Conservation (phyloP, 192 early-diverging fungal genomes). For the Backusella westeae region DNA sequence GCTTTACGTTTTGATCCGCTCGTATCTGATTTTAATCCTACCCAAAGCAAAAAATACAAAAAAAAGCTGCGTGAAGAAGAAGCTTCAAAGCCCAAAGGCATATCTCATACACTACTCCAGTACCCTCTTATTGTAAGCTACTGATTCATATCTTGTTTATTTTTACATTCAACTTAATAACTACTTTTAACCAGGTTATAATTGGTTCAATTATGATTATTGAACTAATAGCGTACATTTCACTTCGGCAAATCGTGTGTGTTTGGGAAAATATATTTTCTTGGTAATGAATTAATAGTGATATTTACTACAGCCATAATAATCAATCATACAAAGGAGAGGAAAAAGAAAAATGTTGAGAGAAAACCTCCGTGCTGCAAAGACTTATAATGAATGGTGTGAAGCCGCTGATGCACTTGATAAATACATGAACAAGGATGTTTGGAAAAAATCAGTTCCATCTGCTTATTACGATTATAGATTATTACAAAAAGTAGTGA, state of each 20-base stretch:
- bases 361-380: slow-evolving; percentile 45
- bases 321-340: slow-evolving; percentile 32
- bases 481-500: slow-evolving; percentile 56
- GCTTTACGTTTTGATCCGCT: slow-evolving; percentile 44
- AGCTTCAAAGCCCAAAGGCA: slow-evolving; percentile 16
- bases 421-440: slow-evolving; percentile 56
- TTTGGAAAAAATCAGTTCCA: slow-evolving; percentile 60
- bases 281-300: slow-evolving; percentile 38
- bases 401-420: slow-evolving; percentile 57
- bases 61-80: slow-evolving; percentile 13
- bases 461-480: slow-evolving; percentile 63
- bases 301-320: too few species aligned
- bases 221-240: slow-evolving; percentile 58
- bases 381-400: slow-evolving; percentile 63
- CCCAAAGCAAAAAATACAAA: slow-evolving; percentile 39
- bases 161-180: background rate
- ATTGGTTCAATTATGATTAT: slow-evolving; percentile 57
- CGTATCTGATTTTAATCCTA: slow-evolving; percentile 39
- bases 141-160: background rate
- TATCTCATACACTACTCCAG: slow-evolving; percentile 47
- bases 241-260: slow-evolving; percentile 57
- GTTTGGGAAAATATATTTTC: slow-evolving; percentile 61
- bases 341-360: slow-evolving; percentile 50
- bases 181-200: slow-evolving; percentile 30
- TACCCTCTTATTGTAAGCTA: slow-evolving; percentile 52